Evolutionary conservation across 768 basidiomycete genomes (phyloP).

Genomic region (Tylopilus rubrobrunneus): DNA sequence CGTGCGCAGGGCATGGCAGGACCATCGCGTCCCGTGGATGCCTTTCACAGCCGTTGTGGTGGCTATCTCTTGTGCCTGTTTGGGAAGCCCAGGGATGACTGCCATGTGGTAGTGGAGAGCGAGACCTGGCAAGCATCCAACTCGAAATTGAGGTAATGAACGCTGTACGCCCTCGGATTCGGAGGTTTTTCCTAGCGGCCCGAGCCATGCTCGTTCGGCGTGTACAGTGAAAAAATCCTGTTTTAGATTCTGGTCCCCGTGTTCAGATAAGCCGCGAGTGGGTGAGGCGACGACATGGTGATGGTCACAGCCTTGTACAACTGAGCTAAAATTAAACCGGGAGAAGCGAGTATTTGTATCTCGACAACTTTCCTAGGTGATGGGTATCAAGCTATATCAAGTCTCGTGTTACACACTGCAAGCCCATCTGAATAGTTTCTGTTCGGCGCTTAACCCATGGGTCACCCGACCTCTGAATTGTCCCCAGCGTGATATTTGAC

Average conservation of each 20-base stretch:
- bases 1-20: conserved; percentile 19
- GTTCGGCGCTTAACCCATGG: too few species aligned
- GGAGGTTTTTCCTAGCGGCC: conserved; percentile 4
- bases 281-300: background rate
- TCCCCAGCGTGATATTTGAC: too few species aligned
- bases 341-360: too few species aligned
- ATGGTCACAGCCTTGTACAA: too few species aligned
- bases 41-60: background rate
- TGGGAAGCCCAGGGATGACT: background rate
- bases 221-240: background rate
- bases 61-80: conserved; percentile 2
- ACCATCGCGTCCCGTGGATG: conserved; percentile 7
- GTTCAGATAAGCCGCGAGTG: background rate
- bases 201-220: conserved; percentile 15
- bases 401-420: too few species aligned
- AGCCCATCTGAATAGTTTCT: too few species aligned
- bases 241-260: background rate
- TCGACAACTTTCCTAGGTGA: too few species aligned
- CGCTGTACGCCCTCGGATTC: conserved; percentile 10
- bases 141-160: conserved; percentile 21
- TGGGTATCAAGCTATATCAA: too few species aligned
- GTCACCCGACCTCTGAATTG: too few species aligned
- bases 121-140: background rate
- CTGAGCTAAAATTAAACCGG: too few species aligned
- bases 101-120: conserved; percentile 15